Conservation (phyloP, 139 green algal genomes). For the Closterium sp. region DNA sequence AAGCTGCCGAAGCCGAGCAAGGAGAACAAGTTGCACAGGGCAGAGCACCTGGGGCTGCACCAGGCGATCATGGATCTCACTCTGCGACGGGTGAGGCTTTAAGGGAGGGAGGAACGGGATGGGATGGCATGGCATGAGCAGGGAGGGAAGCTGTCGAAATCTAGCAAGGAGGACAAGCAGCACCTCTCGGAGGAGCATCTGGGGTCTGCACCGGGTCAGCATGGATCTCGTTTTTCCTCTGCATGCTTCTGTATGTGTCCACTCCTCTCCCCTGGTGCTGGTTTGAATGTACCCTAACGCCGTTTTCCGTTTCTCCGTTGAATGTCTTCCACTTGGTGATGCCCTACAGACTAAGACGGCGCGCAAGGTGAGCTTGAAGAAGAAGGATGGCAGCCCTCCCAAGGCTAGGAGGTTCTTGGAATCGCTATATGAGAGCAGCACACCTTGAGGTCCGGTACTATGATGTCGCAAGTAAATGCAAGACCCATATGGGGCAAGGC, state of each 20-base stretch:
- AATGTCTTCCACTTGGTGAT: neutral
- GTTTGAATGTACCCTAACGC: too few species aligned
- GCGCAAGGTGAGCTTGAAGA: conserved; percentile 39
- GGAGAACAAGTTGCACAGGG: neutral
- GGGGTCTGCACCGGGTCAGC: neutral
- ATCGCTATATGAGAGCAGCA: neutral
- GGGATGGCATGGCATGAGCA: neutral
- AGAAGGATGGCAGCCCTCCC: conserved; percentile 25
- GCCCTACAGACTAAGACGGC: conserved; percentile 33
- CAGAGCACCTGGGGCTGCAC: conserved; percentile 23
- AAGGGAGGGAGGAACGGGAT: neutral
- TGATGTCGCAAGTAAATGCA: too few species aligned
- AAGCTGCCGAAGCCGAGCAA: neutral
- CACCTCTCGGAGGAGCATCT: neutral
- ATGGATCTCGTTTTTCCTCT: too few species aligned
- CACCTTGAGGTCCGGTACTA: neutral
- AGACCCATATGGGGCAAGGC: too few species aligned
- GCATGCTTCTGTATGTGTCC: too few species aligned
- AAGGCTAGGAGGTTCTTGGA: neutral
- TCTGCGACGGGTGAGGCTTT: neutral
- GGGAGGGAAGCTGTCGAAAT: too few species aligned
- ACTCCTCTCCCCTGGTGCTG: too few species aligned
- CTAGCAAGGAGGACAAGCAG: neutral
- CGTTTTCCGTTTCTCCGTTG: too few species aligned
- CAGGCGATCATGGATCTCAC: conserved; percentile 28